Base-by-base conservation (phyloP, 2,329 filamentous ascomycete species). In the Paramyrothecium sp. region DNA sequence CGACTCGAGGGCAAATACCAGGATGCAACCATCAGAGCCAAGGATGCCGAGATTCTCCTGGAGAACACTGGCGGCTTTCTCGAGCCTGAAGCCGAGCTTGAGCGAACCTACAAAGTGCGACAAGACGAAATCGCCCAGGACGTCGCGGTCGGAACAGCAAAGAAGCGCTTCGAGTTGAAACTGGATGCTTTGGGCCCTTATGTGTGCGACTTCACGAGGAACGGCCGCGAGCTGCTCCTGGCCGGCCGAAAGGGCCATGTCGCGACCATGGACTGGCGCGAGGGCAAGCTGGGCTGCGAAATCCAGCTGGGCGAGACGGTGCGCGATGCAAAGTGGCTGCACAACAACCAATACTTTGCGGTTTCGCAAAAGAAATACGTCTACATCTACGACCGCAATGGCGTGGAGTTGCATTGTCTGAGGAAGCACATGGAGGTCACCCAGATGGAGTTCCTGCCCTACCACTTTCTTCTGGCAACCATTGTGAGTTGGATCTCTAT, bases 311-410 rank as follows among this genome's bases (percentile, higher is more conserved):
- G 88, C 53, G 95, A 99, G 79, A 98, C 92, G 0, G 83, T 98
- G 13, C 83, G 94, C 54, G 94, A 97, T 75, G 89, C 89, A 23
- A 89, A 88, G 69, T 99, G 92, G 90, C 81, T 98, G 66, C 92
- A 97, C 76, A 97, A 97, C 72, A 93, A 95, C 72, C 92, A 97
- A 65, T 90, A 87, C 75, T 97, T 98, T 75, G 94, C 94, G 0
- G 92, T 97, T 13, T 92, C 95, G 49, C 94, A 99, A 76, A 97
- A 97, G 81, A 95, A 94, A 75, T 89, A 95, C 65, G 91, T 95
- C 62, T 99, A 97, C 77, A 97, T 99, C 63, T 99, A 99, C 78
- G 95, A 97, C 68, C 82, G 87, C 57, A 85, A 91, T 56, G 95
- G 95, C 54, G 90, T 97, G 20, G 95, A 99, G 76, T 78, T 99